A percentile compares a stretch with the other conserved stretches of the same genome.
Evolutionary conservation across 139 green algal genomes (phyloP).

Genomic region (Yamagishiella unicocca): DNA sequence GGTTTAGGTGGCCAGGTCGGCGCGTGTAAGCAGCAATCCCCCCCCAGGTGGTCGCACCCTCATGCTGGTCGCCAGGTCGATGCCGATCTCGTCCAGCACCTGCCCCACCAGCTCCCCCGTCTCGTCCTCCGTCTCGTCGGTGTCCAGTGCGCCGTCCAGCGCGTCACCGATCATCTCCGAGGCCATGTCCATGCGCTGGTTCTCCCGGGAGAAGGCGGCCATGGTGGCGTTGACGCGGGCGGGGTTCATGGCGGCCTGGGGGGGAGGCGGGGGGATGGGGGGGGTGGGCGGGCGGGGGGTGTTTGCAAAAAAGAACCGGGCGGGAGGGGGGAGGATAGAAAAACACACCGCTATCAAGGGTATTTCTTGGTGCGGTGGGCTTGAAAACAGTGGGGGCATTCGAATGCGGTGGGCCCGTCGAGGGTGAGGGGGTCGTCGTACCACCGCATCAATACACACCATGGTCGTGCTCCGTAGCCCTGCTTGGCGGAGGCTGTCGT

Average conservation of each 20-base stretch:
- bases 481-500: too few relatives aligned
- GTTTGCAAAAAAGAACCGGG: background rate
- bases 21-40: too few relatives aligned
- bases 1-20: too few relatives aligned
- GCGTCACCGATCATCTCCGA: slow-evolving; percentile 80
- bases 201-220: slow-evolving; percentile 76
- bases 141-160: slow-evolving; percentile 76
- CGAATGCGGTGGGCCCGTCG: too few relatives aligned
- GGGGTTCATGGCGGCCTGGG: slow-evolving; percentile 54
- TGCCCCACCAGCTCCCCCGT: slow-evolving; percentile 76
- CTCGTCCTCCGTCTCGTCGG: slow-evolving; percentile 78
- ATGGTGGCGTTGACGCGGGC: slow-evolving; percentile 63
- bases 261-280: background rate
- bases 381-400: too few relatives aligned
- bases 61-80: slow-evolving; percentile 76
- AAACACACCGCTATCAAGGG: too few relatives aligned
- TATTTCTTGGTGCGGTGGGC: too few relatives aligned
- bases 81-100: slow-evolving; percentile 87
- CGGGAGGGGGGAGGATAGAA: background rate
- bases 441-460: too few relatives aligned
- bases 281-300: background rate
- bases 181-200: slow-evolving; percentile 76
- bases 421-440: too few relatives aligned
- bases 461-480: too few relatives aligned
- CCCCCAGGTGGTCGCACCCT: background rate